Percentiles rank a stretch among this genome's conserved stretches.
Conservation (phyloP, 257 asterid genomes). For the Eustoma russellianum region DNA sequence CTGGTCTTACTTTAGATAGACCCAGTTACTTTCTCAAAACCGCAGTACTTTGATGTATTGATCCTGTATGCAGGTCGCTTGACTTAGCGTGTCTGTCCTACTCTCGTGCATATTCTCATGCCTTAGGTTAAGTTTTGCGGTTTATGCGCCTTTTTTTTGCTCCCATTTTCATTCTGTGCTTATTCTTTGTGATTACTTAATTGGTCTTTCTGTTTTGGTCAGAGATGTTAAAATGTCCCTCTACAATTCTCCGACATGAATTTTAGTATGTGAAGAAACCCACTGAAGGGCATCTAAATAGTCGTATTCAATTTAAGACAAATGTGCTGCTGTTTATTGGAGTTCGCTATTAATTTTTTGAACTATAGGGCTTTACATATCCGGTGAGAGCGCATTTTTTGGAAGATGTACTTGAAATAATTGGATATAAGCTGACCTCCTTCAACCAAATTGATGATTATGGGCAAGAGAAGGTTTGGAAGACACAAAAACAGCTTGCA, state of each 20-base stretch:
- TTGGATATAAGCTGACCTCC: constrained; percentile 87
- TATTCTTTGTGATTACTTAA: too few species aligned
- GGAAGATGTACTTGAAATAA: constrained; percentile 86
- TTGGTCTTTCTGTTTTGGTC: too few species aligned
- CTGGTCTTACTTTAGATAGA: neutral
- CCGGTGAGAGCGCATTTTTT: constrained; percentile 84
- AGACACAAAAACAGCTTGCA: constrained; percentile 79
- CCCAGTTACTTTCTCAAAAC: neutral
- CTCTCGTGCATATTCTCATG: too few species aligned
- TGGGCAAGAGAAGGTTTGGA: constrained; percentile 98
- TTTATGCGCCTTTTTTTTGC: too few species aligned
- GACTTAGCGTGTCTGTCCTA: too few species aligned
- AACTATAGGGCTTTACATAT: constrained; percentile 85
- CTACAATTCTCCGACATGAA: neutral
- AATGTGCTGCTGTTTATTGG: neutral
- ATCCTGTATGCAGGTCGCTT: too few species aligned
- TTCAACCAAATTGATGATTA: constrained; percentile 92
- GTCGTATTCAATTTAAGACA: neutral
- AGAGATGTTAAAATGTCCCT: too few species aligned
- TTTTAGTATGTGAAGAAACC: neutral
- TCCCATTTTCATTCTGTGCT: too few species aligned
- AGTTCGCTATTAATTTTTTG: neutral
- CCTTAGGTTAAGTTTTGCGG: too few species aligned
- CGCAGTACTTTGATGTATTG: neutral
- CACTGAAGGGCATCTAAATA: neutral